These are phyloP conservation scores for Elongisporangium senticosum DNA, from an alignment of 352 stramenopile species.

Conservation along the genomic window DNA sequence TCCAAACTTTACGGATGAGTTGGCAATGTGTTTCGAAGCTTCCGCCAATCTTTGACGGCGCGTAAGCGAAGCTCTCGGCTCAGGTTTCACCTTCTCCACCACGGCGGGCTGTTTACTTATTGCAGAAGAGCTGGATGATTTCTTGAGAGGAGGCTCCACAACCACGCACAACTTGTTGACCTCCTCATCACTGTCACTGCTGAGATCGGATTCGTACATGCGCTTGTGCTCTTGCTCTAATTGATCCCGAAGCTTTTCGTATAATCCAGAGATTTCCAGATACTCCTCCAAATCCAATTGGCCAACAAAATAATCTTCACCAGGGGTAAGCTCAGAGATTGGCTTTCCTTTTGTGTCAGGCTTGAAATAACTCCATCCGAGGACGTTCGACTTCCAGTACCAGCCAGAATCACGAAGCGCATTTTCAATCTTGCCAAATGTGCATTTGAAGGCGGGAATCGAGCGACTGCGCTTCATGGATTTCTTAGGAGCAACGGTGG, in stretches of 20 bases:
- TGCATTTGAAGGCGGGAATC: constrained; percentile 56
- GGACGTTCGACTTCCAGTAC: constrained; percentile 44
- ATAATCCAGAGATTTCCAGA: constrained; percentile 25
- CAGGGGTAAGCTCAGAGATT: constrained; percentile 13
- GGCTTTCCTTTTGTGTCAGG: constrained; percentile 35
- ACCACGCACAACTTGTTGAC: constrained; percentile 8
- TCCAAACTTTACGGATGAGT: constrained; percentile 51
- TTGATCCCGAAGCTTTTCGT: constrained; percentile 34
- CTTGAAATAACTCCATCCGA: constrained; percentile 54
- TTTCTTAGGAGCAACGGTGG: constrained; percentile 9
- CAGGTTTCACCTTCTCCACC: too few relatives aligned
- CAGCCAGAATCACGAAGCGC: constrained; percentile 53
- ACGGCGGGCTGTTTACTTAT: too few relatives aligned
- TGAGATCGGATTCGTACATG: neutral
- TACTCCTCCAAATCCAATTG: constrained; percentile 37
- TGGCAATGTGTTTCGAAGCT: constrained; percentile 11
- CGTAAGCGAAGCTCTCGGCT: too few relatives aligned
- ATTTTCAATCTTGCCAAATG: constrained; percentile 51
- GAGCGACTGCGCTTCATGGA: constrained; percentile 1
- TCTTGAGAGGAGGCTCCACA: too few relatives aligned
- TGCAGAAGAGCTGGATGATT: too few relatives aligned
- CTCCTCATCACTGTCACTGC: constrained; percentile 15
- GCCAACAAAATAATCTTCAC: constrained; percentile 51
- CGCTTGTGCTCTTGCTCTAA: constrained; percentile 33
- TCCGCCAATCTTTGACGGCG: neutral